phyloP scores from a whole-genome alignment of 2,329 filamentous ascomycete species.

The Gaeumannomyces sp. region DNA sequence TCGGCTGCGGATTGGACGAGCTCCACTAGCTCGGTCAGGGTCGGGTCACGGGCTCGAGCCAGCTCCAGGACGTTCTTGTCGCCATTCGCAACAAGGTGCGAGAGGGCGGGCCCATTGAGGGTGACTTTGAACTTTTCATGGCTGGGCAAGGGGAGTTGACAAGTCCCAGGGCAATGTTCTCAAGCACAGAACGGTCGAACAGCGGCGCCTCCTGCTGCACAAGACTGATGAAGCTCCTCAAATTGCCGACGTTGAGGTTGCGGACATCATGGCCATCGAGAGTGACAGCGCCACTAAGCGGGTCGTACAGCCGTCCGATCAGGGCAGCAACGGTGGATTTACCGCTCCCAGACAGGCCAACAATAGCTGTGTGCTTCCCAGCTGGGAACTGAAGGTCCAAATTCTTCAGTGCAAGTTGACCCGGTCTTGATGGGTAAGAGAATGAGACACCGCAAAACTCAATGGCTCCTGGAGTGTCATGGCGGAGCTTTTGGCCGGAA shows the following conservation, averaged over 20 bases:
- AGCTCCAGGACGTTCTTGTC: conserved; percentile 11
- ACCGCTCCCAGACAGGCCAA: conserved; percentile 47
- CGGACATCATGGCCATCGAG: conserved; percentile 31
- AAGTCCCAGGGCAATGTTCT: conserved; percentile 37
- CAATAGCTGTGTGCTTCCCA: conserved; percentile 46
- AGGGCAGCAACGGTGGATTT: conserved; percentile 46
- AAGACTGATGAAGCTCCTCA: conserved; percentile 26
- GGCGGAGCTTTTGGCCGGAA: conserved; percentile 35
- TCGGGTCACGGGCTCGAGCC: conserved; percentile 7
- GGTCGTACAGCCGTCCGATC: conserved; percentile 39
- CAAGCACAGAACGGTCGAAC: conserved; percentile 30
- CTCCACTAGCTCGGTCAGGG: conserved; percentile 35
- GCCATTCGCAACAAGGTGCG: conserved; percentile 33
- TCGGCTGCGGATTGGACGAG: conserved; percentile 40
- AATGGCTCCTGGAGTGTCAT: conserved; percentile 41
- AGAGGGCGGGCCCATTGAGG: conserved; percentile 37
- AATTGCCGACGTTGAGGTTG: conserved; percentile 28
- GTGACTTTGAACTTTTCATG: conserved; percentile 28
- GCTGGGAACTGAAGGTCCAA: conserved; percentile 32
- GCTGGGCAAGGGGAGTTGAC: conserved; percentile 28
- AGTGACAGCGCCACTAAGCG: conserved; percentile 31
- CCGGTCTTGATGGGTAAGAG: conserved; percentile 37
- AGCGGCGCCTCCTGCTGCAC: conserved; percentile 29
- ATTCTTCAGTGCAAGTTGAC: conserved; percentile 34
- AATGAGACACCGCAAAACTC: conserved; percentile 38